phyloP scores from a whole-genome alignment of 768 basidiomycete species.

The Lactifluus echinatus region DNA sequence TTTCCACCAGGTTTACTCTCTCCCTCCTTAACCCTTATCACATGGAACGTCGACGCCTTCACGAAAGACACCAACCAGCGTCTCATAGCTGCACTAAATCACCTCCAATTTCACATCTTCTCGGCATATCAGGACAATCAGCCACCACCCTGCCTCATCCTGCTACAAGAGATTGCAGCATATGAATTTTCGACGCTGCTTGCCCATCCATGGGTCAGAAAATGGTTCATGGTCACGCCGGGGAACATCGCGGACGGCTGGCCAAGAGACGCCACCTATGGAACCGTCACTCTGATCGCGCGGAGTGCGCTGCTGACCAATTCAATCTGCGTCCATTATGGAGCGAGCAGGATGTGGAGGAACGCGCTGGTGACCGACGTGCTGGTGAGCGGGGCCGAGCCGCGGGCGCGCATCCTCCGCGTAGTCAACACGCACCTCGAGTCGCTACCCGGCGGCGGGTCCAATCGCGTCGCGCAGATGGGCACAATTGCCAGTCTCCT shows the following conservation, averaged over 20 bases:
- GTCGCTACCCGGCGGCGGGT: constrained; percentile 41
- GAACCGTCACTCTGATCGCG: constrained; percentile 65
- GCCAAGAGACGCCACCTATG: constrained; percentile 43
- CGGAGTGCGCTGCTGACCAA: constrained; percentile 42
- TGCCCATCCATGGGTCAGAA: constrained; percentile 52
- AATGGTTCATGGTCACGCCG: constrained; percentile 52
- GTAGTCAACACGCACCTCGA: constrained; percentile 72
- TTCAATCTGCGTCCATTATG: constrained; percentile 45
- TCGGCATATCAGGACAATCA: constrained; percentile 33
- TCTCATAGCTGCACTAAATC: constrained; percentile 38
- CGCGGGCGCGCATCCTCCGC: constrained; percentile 38
- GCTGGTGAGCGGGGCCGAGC: constrained; percentile 26
- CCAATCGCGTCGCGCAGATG: constrained; percentile 40
- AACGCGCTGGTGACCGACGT: constrained; percentile 52
- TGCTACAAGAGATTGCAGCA: constrained; percentile 59
- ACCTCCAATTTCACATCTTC: constrained; percentile 49
- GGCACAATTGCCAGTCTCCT: constrained; percentile 42
- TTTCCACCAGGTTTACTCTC: constrained; percentile 24
- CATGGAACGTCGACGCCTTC: constrained; percentile 64
- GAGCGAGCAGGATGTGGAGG: constrained; percentile 41
- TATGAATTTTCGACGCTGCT: constrained; percentile 41
- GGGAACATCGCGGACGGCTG: constrained; percentile 41
- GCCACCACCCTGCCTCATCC: constrained; percentile 51
- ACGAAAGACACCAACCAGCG: constrained; percentile 34
- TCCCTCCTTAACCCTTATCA: constrained; percentile 45